Base-by-base conservation (phyloP, 768 basidiomycete genomes). In the Lentinula aciculospora region DNA sequence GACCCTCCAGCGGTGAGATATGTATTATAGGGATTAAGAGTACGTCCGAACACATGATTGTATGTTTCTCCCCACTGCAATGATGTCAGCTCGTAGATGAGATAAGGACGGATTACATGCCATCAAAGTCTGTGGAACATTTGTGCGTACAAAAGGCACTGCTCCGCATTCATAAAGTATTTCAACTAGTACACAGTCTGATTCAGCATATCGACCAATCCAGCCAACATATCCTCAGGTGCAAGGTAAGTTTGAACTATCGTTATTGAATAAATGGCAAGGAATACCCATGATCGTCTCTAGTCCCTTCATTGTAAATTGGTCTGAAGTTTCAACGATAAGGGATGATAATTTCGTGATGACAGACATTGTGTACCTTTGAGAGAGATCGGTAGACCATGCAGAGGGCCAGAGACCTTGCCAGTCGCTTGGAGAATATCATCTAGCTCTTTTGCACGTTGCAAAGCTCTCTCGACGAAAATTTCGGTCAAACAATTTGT, bases 21-120 rank as follows among this genome's bases (percentile, higher is more conserved):
- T 9, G 85, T 80, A 66, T 93, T 92, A 66, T 77, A 74, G 0
- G 92, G 92, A 64, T 94, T 92, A 19, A 73, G 65, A 0, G 93
- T 94, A 54, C 89, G 76, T 1, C 92, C 92, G 63, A 88, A 94
- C 21, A 93, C 75, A 60, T 84, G 71, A 65, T 94, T 94, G 72
- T 76, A 82, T 0, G 89, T 86, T 67, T 96, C 92, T 1, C 78
- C 76, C 81, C 85, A 90, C 90, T 90, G 62, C 60, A 21, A 6
- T 46, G 21, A 23, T 21, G 34, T 23, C 25, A 48, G 15, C 6
- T 10, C 3, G 3, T 25, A 28, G 8, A 17, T 0, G 8, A 19
- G 12, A 21, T 46, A 36, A 29, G 29, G 9, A 58, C 10, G 46
- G n/a, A 8, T n/a, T 0, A 36, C n/a, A n/a, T 67, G 84, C 88